Evolutionary conservation across 1,284 basidiomycete species (phyloP), one percentile per base, ranked within the genome.

Genomic region (Tilletia walkeri): DNA sequence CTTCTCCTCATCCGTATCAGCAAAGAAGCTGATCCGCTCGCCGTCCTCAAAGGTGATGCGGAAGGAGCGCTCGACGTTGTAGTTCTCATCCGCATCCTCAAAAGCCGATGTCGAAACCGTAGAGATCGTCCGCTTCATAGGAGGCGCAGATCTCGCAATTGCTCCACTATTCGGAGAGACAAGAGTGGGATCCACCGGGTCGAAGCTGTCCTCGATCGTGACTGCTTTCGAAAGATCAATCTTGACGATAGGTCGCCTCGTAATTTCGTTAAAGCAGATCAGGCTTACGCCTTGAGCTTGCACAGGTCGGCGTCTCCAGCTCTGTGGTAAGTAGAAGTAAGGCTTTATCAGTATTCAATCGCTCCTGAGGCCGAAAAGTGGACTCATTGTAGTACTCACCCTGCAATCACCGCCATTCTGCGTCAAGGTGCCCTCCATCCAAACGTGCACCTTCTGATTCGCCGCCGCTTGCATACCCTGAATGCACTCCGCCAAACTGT

Each of bases 371-470:
- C 59, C 53, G 30, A 24, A 30, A 5, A 6, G 10, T 24, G 18
- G 18, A 12, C 36, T 30, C 24, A 30, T 30, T 49, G 1, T 41
- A 12, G 7, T 45, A 72, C 70, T 84, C 84, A 95, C 94, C 71
- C 86, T 88, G 82, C 94, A 96, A 84, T 96, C 95, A n/a, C 94
- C 95, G 4, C 95, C 95, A 72, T 88, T 89, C 85, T 99, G 95
- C 14, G 95, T 99, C 78, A 99, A 84, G 0, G 90, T 90, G n/a
- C 95, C 94, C 84, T 95, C 91, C 67, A 76, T 74, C 73, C 80
- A 76, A 12, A 67, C 66, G 10, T 67, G 24, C n/a, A 38, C 41
- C 45, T 49, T 66, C 84, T 91, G 92, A 82, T 95, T 94, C 65
- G 91, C 91, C 70, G 91, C 88, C 85, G 94, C 92, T 82, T 95